phyloP scores from a whole-genome alignment of 768 basidiomycete species.

The Panellus pusillus region DNA sequence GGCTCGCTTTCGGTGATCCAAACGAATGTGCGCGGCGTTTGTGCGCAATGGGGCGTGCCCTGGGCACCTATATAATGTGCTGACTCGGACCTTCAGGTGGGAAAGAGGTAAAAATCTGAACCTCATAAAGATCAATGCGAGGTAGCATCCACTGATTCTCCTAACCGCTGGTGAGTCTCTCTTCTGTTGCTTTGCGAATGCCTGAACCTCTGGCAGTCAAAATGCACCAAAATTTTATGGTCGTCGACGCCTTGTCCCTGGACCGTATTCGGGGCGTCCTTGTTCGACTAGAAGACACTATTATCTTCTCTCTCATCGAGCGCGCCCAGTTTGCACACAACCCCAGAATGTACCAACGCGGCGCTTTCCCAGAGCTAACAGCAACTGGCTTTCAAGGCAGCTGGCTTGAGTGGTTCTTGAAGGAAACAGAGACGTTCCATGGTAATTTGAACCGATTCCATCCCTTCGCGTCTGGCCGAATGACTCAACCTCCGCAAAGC shows the following conservation, averaged over 20 bases:
- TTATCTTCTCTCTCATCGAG: slow-evolving; percentile 97
- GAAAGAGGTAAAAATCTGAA: too few relatives aligned
- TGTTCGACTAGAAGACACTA: slow-evolving; percentile 93
- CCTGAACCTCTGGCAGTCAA: slow-evolving; percentile 6
- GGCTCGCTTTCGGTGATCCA: too few relatives aligned
- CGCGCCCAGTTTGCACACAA: slow-evolving; percentile 97
- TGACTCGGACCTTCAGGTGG: too few relatives aligned
- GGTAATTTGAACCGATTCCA: slow-evolving; percentile 49
- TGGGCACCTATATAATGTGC: too few relatives aligned
- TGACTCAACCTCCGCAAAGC: slow-evolving; percentile 46
- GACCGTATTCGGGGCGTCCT: slow-evolving; percentile 86
- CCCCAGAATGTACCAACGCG: slow-evolving; percentile 80
- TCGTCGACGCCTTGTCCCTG: slow-evolving; percentile 78
- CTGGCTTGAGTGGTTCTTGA: slow-evolving; percentile 98
- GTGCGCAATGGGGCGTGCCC: too few relatives aligned
- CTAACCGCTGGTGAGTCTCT: not conserved
- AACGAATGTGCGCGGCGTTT: too few relatives aligned
- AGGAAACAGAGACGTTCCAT: slow-evolving; percentile 93
- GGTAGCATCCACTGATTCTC: not conserved
- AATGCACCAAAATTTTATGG: slow-evolving; percentile 72
- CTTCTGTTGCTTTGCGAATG: not conserved
- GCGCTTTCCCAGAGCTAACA: slow-evolving; percentile 75
- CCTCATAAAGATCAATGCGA: not conserved
- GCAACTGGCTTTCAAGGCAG: slow-evolving; percentile 76
- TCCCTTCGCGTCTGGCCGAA: not conserved